These are phyloP conservation scores for Rhizophagus sp. DNA, from an alignment of 192 early-diverging fungal genomes.

Conservation along the genomic window DNA sequence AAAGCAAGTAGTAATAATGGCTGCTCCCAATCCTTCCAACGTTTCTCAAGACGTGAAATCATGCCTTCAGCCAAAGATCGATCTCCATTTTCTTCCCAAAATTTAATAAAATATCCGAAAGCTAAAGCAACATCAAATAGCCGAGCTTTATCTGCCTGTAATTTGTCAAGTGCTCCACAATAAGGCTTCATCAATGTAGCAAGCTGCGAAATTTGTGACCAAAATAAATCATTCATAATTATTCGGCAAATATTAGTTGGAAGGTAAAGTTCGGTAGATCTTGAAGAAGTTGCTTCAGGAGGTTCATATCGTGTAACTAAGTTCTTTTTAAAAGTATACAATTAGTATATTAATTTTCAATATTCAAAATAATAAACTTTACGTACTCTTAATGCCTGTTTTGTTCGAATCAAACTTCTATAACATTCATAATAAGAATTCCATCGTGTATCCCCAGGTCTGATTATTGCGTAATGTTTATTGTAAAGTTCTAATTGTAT, in stretches of 20 bases:
- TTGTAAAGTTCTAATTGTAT: no score
- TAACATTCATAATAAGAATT: no score
- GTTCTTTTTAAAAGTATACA: not conserved
- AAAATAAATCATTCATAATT: not conserved
- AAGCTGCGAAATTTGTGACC: not conserved
- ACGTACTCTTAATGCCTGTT: no score
- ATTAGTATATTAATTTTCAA: no score
- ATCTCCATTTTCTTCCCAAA: conserved; percentile 4
- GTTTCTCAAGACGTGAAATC: no score
- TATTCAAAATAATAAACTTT: no score
- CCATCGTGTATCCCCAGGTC: no score
- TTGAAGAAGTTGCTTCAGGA: not conserved
- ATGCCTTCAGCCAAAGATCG: not conserved
- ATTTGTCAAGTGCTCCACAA: not conserved
- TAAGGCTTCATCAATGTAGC: not conserved
- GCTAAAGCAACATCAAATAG: conserved; percentile 14
- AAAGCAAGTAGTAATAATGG: no score
- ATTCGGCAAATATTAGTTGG: no score
- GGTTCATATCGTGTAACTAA: not conserved
- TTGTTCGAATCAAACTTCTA: no score
- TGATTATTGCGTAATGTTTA: no score
- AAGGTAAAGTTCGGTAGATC: not conserved
- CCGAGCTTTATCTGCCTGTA: conserved; percentile 4
- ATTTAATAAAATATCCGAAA: not conserved
- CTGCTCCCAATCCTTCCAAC: no score